Base-by-base conservation (phyloP, 352 stramenopile species). In the Phytophthora tentaculata region DNA sequence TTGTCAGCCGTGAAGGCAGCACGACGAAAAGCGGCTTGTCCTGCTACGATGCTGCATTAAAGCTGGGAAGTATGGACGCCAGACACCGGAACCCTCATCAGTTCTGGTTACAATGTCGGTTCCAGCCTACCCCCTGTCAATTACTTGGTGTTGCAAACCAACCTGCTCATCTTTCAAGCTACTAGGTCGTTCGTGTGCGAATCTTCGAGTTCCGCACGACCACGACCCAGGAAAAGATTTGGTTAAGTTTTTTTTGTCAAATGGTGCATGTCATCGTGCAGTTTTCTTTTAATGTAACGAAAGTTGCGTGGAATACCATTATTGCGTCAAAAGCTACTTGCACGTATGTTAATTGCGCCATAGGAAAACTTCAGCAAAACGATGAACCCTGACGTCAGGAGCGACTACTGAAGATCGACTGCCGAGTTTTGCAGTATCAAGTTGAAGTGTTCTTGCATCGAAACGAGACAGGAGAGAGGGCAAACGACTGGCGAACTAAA, bases 1-100 rank as follows among this genome's bases (percentile, higher is more conserved):
- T 61, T 53, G 10, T 10, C 64, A 17, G 64, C 68, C 2, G 61
- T 73, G 7, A 64, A 76, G 56, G 54, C 71, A 2, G 62, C 67
- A 22, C 54, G 60, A 13, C 59, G 58, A 35, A 57, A 77, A 32
- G 54, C 47, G 24, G 49, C 72, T 22, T 24, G 56, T 29, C 19
- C 60, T 13, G 22, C 60, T 26, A 51, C 20, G 23, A 63, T 43
- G 10, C 39, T 51, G 29, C 32, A 47, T 32, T 62, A 61, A 47
- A 55, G 17, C 41, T 5, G 14, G 26, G 47, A 64, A 39, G 23
- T 10, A 16, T 16, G 41, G 29, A 22, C 1, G 41, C 39, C 20
- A 23, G 13, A 39, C 13, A 56, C n/a, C 28, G 48, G 54, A 37
- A 45, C 22, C 35, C 22, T 53, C 43, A n/a, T 32, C 20, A 20